phyloP scores from a whole-genome alignment of 148 eudicot species.

The Bassia scoparia region DNA sequence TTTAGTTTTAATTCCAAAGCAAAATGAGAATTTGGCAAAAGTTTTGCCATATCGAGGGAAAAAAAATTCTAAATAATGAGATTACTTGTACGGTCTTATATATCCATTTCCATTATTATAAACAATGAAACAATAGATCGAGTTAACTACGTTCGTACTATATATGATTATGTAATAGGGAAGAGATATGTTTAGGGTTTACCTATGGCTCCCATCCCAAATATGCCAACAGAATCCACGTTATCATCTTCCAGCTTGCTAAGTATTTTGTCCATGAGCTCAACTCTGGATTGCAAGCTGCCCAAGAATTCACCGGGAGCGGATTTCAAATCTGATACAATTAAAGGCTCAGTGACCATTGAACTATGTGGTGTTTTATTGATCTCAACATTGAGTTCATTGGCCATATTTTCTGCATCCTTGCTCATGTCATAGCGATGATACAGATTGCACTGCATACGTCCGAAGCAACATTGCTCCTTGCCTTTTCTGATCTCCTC shows the following conservation, averaged over 20 bases:
- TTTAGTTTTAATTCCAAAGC: no score
- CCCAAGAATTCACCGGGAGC: background rate
- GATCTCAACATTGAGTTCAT: background rate
- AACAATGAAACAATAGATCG: no score
- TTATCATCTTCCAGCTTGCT: background rate
- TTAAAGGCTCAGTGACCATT: background rate
- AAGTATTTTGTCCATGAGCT: background rate
- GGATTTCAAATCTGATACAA: background rate
- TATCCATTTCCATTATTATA: no score
- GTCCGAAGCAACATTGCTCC: constrained; percentile 3
- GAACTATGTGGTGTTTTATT: background rate
- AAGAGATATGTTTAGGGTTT: no score
- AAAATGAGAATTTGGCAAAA: no score
- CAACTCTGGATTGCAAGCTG: background rate
- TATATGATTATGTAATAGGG: no score
- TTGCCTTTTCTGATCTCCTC: background rate
- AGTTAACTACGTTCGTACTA: no score
- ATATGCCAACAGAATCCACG: background rate
- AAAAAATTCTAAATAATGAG: no score
- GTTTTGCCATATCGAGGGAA: no score
- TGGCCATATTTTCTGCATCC: background rate
- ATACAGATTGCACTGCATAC: background rate
- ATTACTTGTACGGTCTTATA: no score
- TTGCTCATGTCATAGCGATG: background rate
- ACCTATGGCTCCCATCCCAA: constrained; percentile 7